Base-by-base conservation (phyloP, 192 early-diverging fungal species). In the Backusella tuberculispora region DNA sequence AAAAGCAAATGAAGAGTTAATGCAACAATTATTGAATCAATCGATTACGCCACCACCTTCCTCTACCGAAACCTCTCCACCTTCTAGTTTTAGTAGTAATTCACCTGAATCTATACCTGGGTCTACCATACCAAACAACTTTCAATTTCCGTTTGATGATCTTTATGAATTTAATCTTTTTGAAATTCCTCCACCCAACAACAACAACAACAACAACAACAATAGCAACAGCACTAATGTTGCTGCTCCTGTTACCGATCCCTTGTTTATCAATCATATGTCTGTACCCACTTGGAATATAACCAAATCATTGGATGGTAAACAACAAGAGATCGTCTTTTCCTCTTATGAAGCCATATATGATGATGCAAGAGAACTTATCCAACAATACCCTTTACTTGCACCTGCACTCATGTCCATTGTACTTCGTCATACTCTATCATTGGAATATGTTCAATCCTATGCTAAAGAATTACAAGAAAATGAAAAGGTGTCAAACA, bases 371-470 rank as follows among this genome's bases (percentile, higher is more conserved):
- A 43, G 26, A 1, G 26, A 45, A 2, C 13, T 69, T 6, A 69
- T 69, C 12, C 5, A 29, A 3, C 42, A 69, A 5, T 79, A 75
- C 15, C 78, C 78, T 13, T 45, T 79, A 17, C 68, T 79, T 64
- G 78, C 69, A 24, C 78, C 78, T 44, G 78, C 78, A n/a, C 64
- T 79, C 10, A 68, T 73, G 47, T 79, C 78, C n/a, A 79, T 79
- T 50, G 73, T 79, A 3, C 42, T 79, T 44, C 73, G 68, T 5
- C 78, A 79, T 40, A 79, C 78, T 12, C 9, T 73, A 10, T 69
- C 68, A 1, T 47, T 69, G 15, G 68, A 69, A 29, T 69, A 69
- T 46, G 68, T 69, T 15, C 19, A 26, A 6, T 69, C 68, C 15
- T 46, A 45, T 24, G 68, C 45, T 14, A n/a, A 69, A 17, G 68